phyloP scores from a whole-genome alignment of 2,329 filamentous ascomycete species.

The Arachnomyces sp. region DNA sequence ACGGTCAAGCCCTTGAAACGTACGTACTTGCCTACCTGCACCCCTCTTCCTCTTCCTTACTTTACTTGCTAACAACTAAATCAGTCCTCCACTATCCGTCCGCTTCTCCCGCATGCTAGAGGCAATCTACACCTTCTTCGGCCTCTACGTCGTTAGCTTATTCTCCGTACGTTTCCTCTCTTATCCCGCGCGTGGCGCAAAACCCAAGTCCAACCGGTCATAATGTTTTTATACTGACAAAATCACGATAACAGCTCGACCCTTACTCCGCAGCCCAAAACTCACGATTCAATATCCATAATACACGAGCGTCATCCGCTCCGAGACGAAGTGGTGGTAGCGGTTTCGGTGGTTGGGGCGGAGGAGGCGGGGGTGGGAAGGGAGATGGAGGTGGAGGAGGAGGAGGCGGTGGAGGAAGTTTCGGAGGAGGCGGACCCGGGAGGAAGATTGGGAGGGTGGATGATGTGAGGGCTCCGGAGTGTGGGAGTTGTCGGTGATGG shows the following conservation, averaged over 20 bases:
- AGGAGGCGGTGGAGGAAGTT: slow-evolving; percentile 20
- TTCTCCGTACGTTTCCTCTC: slow-evolving; percentile 33
- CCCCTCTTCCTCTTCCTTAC: slow-evolving; percentile 2
- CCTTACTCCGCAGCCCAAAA: slow-evolving; percentile 37
- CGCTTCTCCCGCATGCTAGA: slow-evolving; percentile 35
- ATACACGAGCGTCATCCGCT: slow-evolving; percentile 18
- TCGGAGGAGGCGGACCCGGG: slow-evolving; percentile 23
- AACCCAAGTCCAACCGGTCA: not conserved
- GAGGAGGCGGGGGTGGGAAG: slow-evolving; percentile 14
- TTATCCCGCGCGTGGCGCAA: not conserved
- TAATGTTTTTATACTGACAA: slow-evolving; percentile 12
- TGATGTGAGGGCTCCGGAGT: slow-evolving; percentile 42
- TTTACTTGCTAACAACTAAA: slow-evolving; percentile 4
- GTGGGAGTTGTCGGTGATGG: slow-evolving; percentile 34
- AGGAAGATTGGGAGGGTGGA: slow-evolving; percentile 38
- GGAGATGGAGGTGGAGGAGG: slow-evolving; percentile 21
- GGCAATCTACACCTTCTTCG: slow-evolving; percentile 39
- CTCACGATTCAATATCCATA: slow-evolving; percentile 38
- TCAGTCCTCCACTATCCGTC: slow-evolving; percentile 37
- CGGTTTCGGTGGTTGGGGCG: slow-evolving; percentile 8
- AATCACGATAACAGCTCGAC: slow-evolving; percentile 29
- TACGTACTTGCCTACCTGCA: slow-evolving; percentile 13
- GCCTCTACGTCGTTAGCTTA: slow-evolving; percentile 41
- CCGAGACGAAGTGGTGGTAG: slow-evolving; percentile 7
- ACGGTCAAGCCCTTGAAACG: slow-evolving; percentile 31